These are phyloP conservation scores for Aureobasidium sp. DNA, from an alignment of 2,329 filamentous ascomycete genomes.

Conservation along the genomic window DNA sequence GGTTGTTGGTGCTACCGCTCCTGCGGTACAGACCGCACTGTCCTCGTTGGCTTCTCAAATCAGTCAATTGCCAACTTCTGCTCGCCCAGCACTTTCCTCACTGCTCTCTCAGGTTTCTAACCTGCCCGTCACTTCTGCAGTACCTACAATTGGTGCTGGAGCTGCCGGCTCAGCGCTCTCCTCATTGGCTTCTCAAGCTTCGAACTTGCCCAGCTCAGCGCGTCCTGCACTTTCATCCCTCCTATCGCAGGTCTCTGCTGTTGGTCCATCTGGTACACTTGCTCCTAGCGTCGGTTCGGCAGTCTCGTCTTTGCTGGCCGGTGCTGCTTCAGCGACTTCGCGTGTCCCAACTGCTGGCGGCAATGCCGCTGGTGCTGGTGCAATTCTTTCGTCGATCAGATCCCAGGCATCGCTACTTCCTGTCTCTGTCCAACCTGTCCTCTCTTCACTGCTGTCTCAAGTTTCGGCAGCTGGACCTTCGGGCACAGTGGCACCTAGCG, in stretches of 20 bases:
- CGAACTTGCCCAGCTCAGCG: not conserved
- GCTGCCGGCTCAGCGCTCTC: not conserved
- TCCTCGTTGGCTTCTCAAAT: not conserved
- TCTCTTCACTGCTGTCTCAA: not conserved
- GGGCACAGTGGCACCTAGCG: not conserved
- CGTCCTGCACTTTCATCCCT: not conserved
- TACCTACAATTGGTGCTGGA: not conserved
- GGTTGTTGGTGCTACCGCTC: not conserved
- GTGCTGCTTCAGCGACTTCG: not conserved
- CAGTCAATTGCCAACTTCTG: not conserved
- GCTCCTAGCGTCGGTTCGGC: not conserved
- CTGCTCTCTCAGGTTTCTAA: not conserved
- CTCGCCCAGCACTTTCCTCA: not conserved
- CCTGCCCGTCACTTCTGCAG: not conserved
- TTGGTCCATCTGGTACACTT: not conserved
- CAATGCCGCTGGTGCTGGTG: not conserved
- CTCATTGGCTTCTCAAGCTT: not conserved
- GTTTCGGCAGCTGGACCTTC: not conserved
- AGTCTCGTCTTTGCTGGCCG: not conserved
- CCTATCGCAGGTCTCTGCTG: not conserved
- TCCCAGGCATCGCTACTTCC: not conserved
- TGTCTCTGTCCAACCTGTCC: not conserved
- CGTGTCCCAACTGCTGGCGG: not conserved
- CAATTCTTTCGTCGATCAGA: not conserved
- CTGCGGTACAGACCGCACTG: not conserved